Evolutionary conservation across 2,329 filamentous ascomycete genomes (phyloP).

Genomic region (Eurotiales sp.): DNA sequence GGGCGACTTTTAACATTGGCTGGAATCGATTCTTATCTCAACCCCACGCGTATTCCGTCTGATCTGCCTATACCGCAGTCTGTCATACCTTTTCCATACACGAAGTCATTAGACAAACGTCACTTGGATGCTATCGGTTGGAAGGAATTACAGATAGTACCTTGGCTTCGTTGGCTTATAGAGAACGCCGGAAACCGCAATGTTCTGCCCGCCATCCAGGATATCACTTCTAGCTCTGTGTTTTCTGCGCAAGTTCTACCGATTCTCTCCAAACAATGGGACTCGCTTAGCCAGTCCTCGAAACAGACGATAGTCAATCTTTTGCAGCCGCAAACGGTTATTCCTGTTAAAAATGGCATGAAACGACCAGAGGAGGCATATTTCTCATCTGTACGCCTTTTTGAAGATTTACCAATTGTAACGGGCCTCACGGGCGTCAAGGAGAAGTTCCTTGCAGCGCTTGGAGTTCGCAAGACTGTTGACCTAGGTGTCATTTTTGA

Average conservation of each 20-base stretch:
- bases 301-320: constrained; percentile 63
- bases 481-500: constrained; percentile 93
- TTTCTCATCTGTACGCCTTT: constrained; percentile 88
- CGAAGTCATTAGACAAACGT: constrained; percentile 60
- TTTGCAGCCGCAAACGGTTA: constrained; percentile 66
- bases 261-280: constrained; percentile 86
- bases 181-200: constrained; percentile 59
- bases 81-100: constrained; percentile 82
- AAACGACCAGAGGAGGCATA: constrained; percentile 79
- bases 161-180: constrained; percentile 82
- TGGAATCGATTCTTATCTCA: constrained; percentile 70
- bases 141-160: constrained; percentile 76
- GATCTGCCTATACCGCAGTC: constrained; percentile 74
- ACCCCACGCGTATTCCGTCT: constrained; percentile 73
- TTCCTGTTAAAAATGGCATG: constrained; percentile 92
- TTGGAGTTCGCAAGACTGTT: constrained; percentile 92
- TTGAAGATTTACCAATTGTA: constrained; percentile 86
- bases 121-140: constrained; percentile 81
- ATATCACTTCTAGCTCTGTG: constrained; percentile 65
- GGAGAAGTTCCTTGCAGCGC: constrained; percentile 76
- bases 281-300: constrained; percentile 64
- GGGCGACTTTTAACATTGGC: constrained; percentile 74
- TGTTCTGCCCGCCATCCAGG: constrained; percentile 57
- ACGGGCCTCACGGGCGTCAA: constrained; percentile 74
- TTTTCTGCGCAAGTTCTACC: constrained; percentile 76